Evolutionary conservation across 2,329 filamentous ascomycete genomes (phyloP).

Genomic region (Stemphylium beticola): DNA sequence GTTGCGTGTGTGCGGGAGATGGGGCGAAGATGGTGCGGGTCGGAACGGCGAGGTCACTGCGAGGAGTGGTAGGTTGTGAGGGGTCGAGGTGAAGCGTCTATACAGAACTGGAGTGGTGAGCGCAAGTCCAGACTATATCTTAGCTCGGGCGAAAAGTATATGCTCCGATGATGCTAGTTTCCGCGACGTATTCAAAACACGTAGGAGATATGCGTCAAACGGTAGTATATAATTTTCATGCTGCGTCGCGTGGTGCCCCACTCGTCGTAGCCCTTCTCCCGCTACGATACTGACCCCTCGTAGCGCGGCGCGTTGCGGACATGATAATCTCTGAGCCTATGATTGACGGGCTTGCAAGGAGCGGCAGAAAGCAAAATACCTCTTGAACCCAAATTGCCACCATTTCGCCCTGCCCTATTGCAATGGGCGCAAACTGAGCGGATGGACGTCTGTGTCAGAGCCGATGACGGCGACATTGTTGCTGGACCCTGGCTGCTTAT

Average conservation of each 20-base stretch:
- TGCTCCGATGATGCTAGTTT: constrained; percentile 14
- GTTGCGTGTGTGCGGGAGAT: constrained; percentile 27
- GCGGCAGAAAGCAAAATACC: constrained; percentile 33
- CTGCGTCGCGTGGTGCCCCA: constrained; percentile 37
- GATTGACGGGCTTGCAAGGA: constrained; percentile 3
- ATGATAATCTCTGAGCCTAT: not conserved
- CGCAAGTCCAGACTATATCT: constrained; percentile 16
- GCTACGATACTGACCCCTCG: constrained; percentile 16
- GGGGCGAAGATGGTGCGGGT: constrained; percentile 1
- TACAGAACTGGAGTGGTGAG: constrained; percentile 22
- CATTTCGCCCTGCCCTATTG: constrained; percentile 13
- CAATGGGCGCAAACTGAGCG: constrained; percentile 23
- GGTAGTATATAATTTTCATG: constrained; percentile 35
- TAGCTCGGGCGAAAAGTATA: constrained; percentile 12
- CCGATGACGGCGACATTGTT: constrained; percentile 47
- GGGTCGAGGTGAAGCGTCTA: constrained; percentile 11
- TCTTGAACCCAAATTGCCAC: constrained; percentile 27
- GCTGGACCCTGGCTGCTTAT: constrained; percentile 33
- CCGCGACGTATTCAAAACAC: constrained; percentile 19
- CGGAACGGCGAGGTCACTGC: constrained; percentile 4
- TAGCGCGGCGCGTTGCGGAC: constrained; percentile 17
- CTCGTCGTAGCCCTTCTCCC: constrained; percentile 14
- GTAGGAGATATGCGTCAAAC: constrained; percentile 18
- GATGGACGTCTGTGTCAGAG: constrained; percentile 24
- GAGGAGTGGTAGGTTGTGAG: constrained; percentile 2